phyloP scores from a whole-genome alignment of 805 yeast species.

The Ogataea saltuana region DNA sequence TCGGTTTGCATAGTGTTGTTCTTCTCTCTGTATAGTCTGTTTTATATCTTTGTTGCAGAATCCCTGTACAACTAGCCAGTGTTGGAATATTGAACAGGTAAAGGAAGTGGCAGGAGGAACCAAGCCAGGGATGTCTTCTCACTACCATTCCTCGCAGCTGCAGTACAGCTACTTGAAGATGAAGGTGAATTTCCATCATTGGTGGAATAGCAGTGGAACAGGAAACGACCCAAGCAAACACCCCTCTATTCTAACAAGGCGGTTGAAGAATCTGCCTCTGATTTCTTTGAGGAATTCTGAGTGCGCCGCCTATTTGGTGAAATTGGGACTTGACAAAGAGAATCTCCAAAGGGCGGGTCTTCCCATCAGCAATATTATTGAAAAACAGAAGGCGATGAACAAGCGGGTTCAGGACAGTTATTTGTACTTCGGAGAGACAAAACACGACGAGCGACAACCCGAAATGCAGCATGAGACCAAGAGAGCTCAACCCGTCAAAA shows the following conservation, averaged over 20 bases:
- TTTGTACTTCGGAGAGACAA: conserved; percentile 1
- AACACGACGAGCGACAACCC: neutral
- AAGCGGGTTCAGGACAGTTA: conserved; percentile 5
- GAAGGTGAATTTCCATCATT: conserved; percentile 28
- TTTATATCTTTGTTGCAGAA: no score
- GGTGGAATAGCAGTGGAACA: conserved; percentile 30
- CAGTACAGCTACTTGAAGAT: conserved; percentile 22
- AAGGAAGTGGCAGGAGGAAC: no score
- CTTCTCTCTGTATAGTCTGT: no score
- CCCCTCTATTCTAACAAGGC: conserved; percentile 27
- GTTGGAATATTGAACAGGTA: no score
- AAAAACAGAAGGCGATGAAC: conserved; percentile 32
- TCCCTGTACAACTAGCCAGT: neutral
- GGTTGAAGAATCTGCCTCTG: conserved; percentile 28
- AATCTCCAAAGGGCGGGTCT: conserved; percentile 10
- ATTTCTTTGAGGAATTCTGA: conserved; percentile 31
- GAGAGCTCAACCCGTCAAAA: neutral
- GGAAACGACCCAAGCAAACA: conserved; percentile 25
- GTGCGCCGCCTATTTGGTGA: conserved; percentile 17
- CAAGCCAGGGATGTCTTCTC: conserved; percentile 11
- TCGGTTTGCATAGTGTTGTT: no score
- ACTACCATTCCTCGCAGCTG: conserved; percentile 29
- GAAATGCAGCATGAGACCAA: neutral
- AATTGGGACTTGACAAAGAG: conserved; percentile 15
- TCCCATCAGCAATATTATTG: conserved; percentile 6